Conservation (phyloP, 768 basidiomycete genomes). For the Royoungia palumana region DNA sequence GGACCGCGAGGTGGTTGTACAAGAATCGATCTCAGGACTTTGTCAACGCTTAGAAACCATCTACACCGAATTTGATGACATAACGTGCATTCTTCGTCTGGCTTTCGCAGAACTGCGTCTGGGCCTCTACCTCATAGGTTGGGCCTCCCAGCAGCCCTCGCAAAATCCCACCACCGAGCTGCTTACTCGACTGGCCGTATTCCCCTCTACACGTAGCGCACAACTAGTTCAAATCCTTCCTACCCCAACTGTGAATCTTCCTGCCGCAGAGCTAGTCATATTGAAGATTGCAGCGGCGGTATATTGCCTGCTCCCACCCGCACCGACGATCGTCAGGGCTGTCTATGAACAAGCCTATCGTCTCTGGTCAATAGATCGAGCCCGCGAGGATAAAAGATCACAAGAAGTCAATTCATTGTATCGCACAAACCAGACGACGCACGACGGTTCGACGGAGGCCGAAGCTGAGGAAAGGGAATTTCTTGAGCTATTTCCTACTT, state of each 20-base stretch:
- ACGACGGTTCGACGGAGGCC: conserved; percentile 59
- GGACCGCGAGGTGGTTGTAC: conserved; percentile 66
- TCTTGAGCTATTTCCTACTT: conserved; percentile 79
- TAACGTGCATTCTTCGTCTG: conserved; percentile 62
- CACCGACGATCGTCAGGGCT: conserved; percentile 35
- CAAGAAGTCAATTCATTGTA: conserved; percentile 74
- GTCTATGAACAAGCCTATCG: conserved; percentile 67
- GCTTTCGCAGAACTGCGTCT: conserved; percentile 65
- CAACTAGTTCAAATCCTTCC: conserved; percentile 31
- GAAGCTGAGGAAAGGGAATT: conserved; percentile 86
- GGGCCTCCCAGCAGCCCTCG: conserved; percentile 18
- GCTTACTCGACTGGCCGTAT: conserved; percentile 42
- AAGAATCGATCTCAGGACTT: conserved; percentile 78
- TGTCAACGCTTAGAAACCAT: conserved; percentile 61
- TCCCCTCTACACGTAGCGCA: conserved; percentile 51
- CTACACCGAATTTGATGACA: conserved; percentile 71
- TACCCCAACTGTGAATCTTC: conserved; percentile 5
- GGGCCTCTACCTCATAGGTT: conserved; percentile 59
- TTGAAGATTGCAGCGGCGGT: conserved; percentile 43
- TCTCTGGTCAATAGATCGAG: conserved; percentile 83
- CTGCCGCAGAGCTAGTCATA: conserved; percentile 33
- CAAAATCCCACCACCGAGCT: conserved; percentile 22
- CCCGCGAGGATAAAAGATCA: conserved; percentile 61
- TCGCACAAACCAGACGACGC: conserved; percentile 52
- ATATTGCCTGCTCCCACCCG: conserved; percentile 20